A percentile compares a stretch with the other conserved stretches of the same genome.
phyloP scores from a whole-genome alignment of 306 rosid species.

The Nissolia schottii region DNA sequence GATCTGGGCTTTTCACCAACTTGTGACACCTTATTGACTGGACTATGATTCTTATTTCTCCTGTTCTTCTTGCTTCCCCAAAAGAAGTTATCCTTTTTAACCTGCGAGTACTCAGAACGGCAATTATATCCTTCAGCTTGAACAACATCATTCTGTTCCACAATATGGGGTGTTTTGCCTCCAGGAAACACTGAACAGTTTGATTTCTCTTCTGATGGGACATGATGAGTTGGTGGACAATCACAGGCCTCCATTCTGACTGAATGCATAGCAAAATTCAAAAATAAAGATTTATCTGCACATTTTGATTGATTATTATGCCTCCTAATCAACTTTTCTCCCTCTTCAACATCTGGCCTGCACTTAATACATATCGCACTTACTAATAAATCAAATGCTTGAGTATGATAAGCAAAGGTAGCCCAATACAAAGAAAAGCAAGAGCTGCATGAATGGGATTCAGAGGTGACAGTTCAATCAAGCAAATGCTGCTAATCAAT shows the following conservation, averaged over 20 bases:
- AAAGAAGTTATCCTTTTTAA: constrained; percentile 46
- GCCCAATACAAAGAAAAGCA: background rate
- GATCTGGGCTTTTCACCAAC: constrained; percentile 73
- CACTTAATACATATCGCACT: constrained; percentile 28
- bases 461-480: constrained; percentile 9
- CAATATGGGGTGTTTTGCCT: constrained; percentile 51
- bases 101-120: constrained; percentile 53
- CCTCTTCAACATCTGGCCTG: constrained; percentile 94
- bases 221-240: constrained; percentile 82
- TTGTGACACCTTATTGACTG: constrained; percentile 68
- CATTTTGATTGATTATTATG: constrained; percentile 79
- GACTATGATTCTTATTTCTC: constrained; percentile 47
- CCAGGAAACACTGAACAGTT: constrained; percentile 74
- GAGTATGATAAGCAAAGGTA: background rate
- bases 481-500: background rate
- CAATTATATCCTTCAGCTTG: constrained; percentile 49
- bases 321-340: constrained; percentile 84
- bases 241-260: constrained; percentile 99
- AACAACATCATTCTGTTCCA: constrained; percentile 48
- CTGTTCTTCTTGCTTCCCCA: constrained; percentile 67
- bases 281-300: constrained; percentile 80
- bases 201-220: constrained; percentile 52
- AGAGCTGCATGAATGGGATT: background rate
- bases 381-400: background rate
- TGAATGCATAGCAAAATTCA: constrained; percentile 98